Percentiles rank a stretch among this genome's conserved stretches.
These are phyloP conservation scores for Schizosaccharomyces octosporus DNA, from an alignment of 805 yeast genomes.

Conservation along the genomic window DNA sequence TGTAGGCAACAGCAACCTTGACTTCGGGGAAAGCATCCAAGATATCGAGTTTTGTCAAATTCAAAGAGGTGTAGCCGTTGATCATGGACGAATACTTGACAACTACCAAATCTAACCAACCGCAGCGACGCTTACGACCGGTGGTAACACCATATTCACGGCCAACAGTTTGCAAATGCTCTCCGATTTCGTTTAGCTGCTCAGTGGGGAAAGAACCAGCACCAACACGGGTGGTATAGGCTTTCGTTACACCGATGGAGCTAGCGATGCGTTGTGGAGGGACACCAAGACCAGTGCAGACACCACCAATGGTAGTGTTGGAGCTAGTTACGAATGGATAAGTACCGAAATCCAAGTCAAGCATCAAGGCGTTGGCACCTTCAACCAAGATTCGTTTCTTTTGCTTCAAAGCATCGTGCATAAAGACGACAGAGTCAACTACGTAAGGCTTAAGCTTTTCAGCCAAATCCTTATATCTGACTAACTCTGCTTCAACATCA, in stretches of 20 bases:
- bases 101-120: constrained; percentile 94
- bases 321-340: constrained; percentile 94
- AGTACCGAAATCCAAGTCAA: constrained; percentile 93
- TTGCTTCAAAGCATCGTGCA: constrained; percentile 44
- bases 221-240: constrained; percentile 95
- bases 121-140: constrained; percentile 96
- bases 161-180: constrained; percentile 68
- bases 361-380: constrained; percentile 96
- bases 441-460: constrained; percentile 68
- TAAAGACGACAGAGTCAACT: constrained; percentile 64
- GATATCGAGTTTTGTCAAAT: constrained; percentile 88
- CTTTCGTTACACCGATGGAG: constrained; percentile 89
- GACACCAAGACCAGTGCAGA: constrained; percentile 81
- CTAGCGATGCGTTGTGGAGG: constrained; percentile 71
- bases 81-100: constrained; percentile 72
- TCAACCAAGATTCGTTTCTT: constrained; percentile 79
- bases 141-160: constrained; percentile 96
- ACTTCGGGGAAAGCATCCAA: constrained; percentile 75
- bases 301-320: constrained; percentile 93
- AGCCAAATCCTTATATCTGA: constrained; percentile 47
- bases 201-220: constrained; percentile 99
- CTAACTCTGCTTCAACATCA: constrained; percentile 59
- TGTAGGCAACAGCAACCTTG: constrained; percentile 66
- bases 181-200: constrained; percentile 72
- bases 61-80: constrained; percentile 82